Evolutionary conservation across 345 rosid genomes (phyloP).

Genomic region (Syzygium oleosum): DNA sequence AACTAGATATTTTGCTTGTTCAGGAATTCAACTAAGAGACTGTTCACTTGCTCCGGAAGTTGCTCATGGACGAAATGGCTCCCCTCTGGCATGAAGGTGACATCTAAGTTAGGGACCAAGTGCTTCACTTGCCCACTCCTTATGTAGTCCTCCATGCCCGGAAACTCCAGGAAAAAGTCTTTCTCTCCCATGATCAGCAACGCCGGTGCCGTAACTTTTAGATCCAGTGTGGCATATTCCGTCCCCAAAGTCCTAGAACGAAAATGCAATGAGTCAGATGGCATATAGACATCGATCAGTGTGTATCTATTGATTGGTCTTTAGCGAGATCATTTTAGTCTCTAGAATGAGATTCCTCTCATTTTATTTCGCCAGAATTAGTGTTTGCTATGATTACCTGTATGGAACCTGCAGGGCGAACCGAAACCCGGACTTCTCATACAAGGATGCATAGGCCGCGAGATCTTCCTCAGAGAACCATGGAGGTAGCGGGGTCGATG

Average conservation of each 20-base stretch:
- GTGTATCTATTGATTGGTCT: neutral
- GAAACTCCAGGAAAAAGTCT: slow-evolving; percentile 18
- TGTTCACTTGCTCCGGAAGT: slow-evolving; percentile 19
- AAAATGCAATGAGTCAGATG: neutral
- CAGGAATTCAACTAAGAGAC: slow-evolving; percentile 20
- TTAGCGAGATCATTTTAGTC: neutral
- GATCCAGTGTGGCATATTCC: neutral
- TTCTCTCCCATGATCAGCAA: slow-evolving; percentile 27
- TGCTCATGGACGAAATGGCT: slow-evolving; percentile 31
- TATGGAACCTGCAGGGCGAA: slow-evolving; percentile 33
- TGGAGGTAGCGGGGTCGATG: slow-evolving; percentile 31
- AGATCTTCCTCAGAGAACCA: slow-evolving; percentile 44
- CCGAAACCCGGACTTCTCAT: slow-evolving; percentile 34
- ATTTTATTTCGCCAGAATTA: neutral
- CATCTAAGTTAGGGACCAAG: slow-evolving; percentile 22
- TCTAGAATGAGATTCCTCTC: neutral
- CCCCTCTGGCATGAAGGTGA: slow-evolving; percentile 15
- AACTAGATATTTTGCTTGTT: slow-evolving; percentile 7
- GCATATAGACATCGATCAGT: neutral
- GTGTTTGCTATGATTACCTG: slow-evolving; percentile 11
- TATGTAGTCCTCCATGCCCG: slow-evolving; percentile 18
- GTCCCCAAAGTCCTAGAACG: neutral
- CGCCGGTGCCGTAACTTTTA: slow-evolving; percentile 14
- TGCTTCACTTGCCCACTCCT: slow-evolving; percentile 17
- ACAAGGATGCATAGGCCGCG: slow-evolving; percentile 24